phyloP scores from a whole-genome alignment of 805 yeast species.

The Cyberlindnera xylosilytica region DNA sequence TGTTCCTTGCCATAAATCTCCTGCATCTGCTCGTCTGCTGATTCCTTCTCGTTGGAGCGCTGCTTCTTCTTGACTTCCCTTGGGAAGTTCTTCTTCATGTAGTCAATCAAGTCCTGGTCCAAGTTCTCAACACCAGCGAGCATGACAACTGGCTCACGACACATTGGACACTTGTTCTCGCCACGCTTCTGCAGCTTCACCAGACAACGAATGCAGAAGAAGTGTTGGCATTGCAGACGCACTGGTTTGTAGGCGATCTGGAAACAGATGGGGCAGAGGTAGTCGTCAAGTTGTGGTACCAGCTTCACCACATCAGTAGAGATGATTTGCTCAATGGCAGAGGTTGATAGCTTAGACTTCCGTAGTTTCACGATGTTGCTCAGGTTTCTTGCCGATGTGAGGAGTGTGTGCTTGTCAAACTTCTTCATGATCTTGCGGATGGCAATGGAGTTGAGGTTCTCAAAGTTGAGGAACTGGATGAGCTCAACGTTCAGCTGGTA shows the following conservation, averaged over 20 bases:
- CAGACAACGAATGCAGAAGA: constrained; percentile 70
- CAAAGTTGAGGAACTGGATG: constrained; percentile 56
- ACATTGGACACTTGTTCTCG: constrained; percentile 65
- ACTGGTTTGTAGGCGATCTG: constrained; percentile 72
- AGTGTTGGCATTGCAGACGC: constrained; percentile 57
- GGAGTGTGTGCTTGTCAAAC: constrained; percentile 68
- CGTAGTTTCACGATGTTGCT: constrained; percentile 36
- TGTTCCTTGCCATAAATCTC: constrained; percentile 20
- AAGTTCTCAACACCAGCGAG: constrained; percentile 58
- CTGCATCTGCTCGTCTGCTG: constrained; percentile 38
- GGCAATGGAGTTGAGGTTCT: constrained; percentile 60
- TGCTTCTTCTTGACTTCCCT: constrained; percentile 61
- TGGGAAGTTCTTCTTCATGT: constrained; percentile 63
- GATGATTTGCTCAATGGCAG: constrained; percentile 37
- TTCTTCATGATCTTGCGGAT: constrained; percentile 67
- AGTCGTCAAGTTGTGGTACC: constrained; percentile 74
- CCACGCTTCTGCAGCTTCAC: constrained; percentile 60
- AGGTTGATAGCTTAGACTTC: constrained; percentile 23
- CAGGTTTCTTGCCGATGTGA: constrained; percentile 47
- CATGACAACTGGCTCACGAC: constrained; percentile 50
- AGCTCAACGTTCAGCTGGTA: constrained; percentile 51
- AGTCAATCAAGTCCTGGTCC: constrained; percentile 49
- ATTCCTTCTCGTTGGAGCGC: constrained; percentile 48
- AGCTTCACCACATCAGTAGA: constrained; percentile 51
- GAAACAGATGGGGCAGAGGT: constrained; percentile 70